Conservation (phyloP, 1,139 yeast genomes). For the Geotrichum fermentans region DNA sequence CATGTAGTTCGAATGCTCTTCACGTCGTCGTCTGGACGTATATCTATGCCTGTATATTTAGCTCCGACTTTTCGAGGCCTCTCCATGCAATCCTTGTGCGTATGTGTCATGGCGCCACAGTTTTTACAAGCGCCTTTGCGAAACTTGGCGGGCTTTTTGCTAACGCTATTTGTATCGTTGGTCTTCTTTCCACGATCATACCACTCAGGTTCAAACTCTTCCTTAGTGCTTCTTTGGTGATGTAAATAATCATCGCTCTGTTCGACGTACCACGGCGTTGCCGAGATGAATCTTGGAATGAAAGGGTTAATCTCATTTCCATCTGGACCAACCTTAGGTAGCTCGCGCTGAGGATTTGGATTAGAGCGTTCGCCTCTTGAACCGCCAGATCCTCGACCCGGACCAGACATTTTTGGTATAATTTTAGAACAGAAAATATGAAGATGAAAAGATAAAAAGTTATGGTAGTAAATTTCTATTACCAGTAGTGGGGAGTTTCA, state of each 20-base stretch:
- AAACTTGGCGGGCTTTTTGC: constrained; percentile 32
- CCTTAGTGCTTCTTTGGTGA: constrained; percentile 46
- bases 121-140: constrained; percentile 47
- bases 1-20: constrained; percentile 38
- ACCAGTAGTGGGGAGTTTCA: neutral
- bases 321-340: constrained; percentile 32
- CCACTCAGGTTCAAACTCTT: constrained; percentile 31
- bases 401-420: constrained; percentile 12
- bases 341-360: constrained; percentile 2
- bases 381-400: constrained; percentile 11
- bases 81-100: constrained; percentile 48
- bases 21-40: constrained; percentile 32
- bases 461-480: neutral
- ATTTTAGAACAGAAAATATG: neutral
- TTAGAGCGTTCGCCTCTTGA: constrained; percentile 9
- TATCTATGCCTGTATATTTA: constrained; percentile 34
- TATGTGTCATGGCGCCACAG: constrained; percentile 50
- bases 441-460: neutral
- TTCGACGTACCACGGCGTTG: constrained; percentile 50
- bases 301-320: constrained; percentile 39
- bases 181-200: constrained; percentile 31
- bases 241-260: constrained; percentile 41
- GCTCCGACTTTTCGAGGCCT: constrained; percentile 45
- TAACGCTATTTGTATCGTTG: constrained; percentile 7
- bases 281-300: constrained; percentile 42